Evolutionary conservation across 805 yeast genomes (phyloP).

Genomic region (Danielia reshetovae): DNA sequence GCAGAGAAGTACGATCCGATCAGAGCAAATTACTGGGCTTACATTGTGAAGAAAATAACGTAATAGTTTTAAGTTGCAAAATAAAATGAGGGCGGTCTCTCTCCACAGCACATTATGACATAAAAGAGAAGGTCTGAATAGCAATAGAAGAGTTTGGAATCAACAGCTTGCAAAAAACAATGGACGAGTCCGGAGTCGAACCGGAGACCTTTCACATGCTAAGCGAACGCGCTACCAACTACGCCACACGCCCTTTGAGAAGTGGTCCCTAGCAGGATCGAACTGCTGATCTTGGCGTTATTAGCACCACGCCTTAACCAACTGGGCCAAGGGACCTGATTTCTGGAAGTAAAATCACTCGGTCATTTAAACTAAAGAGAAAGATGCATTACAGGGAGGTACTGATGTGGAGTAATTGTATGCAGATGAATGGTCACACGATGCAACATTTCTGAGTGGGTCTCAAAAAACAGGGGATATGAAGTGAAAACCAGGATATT

Average conservation of each 20-base stretch:
- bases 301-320: constrained; percentile 22
- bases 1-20: constrained; percentile 56
- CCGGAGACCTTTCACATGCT: constrained; percentile 78
- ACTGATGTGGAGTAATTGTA: no score
- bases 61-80: no score
- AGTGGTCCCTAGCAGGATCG: constrained; percentile 18
- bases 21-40: constrained; percentile 59
- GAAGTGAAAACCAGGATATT: no score
- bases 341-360: not conserved
- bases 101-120: no score
- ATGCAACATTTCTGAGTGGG: no score
- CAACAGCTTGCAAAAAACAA: no score
- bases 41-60: constrained; percentile 30
- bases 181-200: constrained; percentile 77
- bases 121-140: no score
- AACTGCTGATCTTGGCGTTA: constrained; percentile 43
- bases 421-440: no score
- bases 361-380: not conserved
- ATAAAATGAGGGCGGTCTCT: no score
- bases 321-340: constrained; percentile 12
- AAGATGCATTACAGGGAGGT: no score
- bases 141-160: no score
- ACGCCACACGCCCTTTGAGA: constrained; percentile 69
- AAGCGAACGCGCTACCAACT: constrained; percentile 82
- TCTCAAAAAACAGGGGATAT: no score